Conservation (phyloP, 2,329 filamentous ascomycete species). For the Claviceps cyperi region DNA sequence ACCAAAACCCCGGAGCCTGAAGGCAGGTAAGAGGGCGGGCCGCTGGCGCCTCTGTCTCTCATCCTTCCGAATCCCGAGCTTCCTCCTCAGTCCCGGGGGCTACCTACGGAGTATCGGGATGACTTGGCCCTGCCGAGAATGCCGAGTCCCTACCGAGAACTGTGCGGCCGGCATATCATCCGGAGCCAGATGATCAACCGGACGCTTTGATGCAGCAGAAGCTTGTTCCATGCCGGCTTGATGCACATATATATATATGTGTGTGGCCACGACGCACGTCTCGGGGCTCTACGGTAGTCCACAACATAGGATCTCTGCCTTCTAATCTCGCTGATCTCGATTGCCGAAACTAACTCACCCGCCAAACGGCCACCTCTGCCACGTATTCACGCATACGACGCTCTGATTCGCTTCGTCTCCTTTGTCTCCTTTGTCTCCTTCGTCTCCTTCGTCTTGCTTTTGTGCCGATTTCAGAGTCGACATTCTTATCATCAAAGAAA, state of each 20-base stretch:
- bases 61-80: constrained; percentile 10
- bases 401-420: not conserved
- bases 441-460: not conserved
- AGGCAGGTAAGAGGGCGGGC: too few species aligned
- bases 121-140: not conserved
- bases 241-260: not conserved
- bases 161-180: constrained; percentile 2
- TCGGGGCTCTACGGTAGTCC: not conserved
- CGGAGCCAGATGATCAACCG: not conserved
- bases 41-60: not conserved
- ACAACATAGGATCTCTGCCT: not conserved
- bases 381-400: not conserved
- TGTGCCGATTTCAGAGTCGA: not conserved
- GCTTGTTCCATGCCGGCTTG: not conserved
- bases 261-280: not conserved
- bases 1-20: too few species aligned
- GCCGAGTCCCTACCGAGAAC: too few species aligned
- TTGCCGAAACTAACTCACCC: not conserved
- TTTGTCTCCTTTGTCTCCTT: too few species aligned
- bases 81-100: not conserved
- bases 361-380: not conserved
- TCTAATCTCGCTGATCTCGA: not conserved
- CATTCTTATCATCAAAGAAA: not conserved
- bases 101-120: too few species aligned
- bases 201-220: not conserved